A percentile compares a stretch with the other conserved stretches of the same genome.
phyloP scores from a whole-genome alignment of 2,329 filamentous ascomycete species.

The Monosporascus sp. region DNA sequence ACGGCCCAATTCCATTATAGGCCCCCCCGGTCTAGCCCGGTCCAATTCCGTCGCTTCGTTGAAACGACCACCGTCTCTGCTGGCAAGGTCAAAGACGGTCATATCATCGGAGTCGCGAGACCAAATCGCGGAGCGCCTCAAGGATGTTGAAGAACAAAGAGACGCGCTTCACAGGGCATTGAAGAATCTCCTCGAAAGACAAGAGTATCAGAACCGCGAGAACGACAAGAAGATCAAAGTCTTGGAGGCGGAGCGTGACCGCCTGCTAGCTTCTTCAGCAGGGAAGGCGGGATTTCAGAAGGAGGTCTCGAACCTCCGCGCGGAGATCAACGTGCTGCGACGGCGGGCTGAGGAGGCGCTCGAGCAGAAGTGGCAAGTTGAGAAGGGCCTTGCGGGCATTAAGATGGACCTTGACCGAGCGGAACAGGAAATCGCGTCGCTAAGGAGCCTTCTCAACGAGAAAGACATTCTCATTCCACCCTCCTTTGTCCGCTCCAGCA shows the following conservation, averaged over 20 bases:
- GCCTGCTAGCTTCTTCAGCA: conserved; percentile 63
- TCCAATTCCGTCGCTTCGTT: conserved; percentile 64
- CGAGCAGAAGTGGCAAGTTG: conserved; percentile 93
- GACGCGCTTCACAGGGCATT: conserved; percentile 87
- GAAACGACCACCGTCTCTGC: conserved; percentile 31
- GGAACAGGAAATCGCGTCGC: conserved; percentile 84
- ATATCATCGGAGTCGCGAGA: conserved; percentile 61
- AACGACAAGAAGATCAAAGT: conserved; percentile 75
- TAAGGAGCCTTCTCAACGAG: conserved; percentile 73
- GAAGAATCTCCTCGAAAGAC: conserved; percentile 77
- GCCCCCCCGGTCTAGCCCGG: conserved; percentile 49
- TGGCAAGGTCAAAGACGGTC: conserved; percentile 58
- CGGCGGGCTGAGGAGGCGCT: conserved; percentile 88
- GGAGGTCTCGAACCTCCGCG: conserved; percentile 73
- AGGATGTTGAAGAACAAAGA: conserved; percentile 89
- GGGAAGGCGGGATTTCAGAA: conserved; percentile 75
- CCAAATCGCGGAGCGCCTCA: conserved; percentile 70
- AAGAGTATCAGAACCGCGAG: conserved; percentile 78
- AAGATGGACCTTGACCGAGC: conserved; percentile 97
- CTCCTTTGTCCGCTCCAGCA: conserved; percentile 44
- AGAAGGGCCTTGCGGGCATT: conserved; percentile 80
- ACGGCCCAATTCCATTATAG: conserved; percentile 35
- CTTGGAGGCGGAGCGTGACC: conserved; percentile 74
- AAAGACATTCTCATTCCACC: conserved; percentile 75
- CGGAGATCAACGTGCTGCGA: conserved; percentile 79